A percentile compares a stretch with the other conserved stretches of the same genome.
These are phyloP conservation scores for Hypoxylon sp. DNA, from an alignment of 2,329 filamentous ascomycete species.

Conservation along the genomic window DNA sequence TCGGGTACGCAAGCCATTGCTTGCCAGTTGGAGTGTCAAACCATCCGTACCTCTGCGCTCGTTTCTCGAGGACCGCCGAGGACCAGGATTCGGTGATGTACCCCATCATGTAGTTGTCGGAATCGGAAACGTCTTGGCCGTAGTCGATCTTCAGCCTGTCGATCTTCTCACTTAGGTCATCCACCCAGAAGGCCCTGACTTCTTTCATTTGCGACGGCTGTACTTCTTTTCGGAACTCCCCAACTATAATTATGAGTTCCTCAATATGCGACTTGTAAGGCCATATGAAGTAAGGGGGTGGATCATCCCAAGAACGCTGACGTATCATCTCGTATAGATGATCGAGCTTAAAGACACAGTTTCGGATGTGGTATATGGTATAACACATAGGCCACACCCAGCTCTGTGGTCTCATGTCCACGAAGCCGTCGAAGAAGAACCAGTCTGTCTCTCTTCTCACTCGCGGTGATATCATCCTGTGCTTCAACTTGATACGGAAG, in stretches of 20 bases:
- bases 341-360: conserved; percentile 25
- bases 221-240: conserved; percentile 22
- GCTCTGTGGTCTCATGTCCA: background rate
- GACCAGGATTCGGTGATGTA: background rate
- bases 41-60: background rate
- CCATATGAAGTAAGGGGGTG: conserved; percentile 11
- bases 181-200: conserved; percentile 2
- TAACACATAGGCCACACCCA: background rate
- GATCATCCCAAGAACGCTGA: accelerated
- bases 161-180: background rate
- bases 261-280: conserved; percentile 4
- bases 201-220: conserved; percentile 25
- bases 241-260: conserved; percentile 31
- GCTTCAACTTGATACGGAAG: background rate
- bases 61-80: background rate
- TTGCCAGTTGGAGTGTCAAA: background rate
- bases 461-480: background rate
- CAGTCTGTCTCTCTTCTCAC: conserved; percentile 23
- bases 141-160: background rate
- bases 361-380: background rate
- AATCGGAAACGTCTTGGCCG: background rate
- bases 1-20: conserved; percentile 9
- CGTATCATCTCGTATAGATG: conserved; percentile 11
- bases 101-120: conserved; percentile 28
- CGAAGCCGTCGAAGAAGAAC: conserved; percentile 31